Evolutionary conservation across 306 rosid species (phyloP).

Genomic region (Dalbergia cultrata): DNA sequence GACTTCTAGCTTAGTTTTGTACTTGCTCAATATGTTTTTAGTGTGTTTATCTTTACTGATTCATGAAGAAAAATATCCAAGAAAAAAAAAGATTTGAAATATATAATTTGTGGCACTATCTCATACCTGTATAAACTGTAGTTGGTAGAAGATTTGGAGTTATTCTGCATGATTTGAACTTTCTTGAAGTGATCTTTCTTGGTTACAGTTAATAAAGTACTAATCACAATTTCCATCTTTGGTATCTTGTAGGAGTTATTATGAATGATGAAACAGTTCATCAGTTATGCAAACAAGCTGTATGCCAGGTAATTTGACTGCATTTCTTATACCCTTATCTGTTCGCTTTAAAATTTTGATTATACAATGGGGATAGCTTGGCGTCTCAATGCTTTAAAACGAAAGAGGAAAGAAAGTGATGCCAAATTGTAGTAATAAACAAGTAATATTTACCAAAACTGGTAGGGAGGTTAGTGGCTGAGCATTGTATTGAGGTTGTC

Average conservation of each 20-base stretch:
- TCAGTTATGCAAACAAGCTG: constrained; percentile 95
- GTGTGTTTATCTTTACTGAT: constrained; percentile 10
- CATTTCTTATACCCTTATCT: background rate
- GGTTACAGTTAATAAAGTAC: constrained; percentile 27
- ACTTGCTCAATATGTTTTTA: constrained; percentile 1
- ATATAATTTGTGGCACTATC: constrained; percentile 29
- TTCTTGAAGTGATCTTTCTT: constrained; percentile 36
- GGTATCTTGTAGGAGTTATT: constrained; percentile 78
- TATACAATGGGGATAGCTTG: background rate
- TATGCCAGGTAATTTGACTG: constrained; percentile 82
- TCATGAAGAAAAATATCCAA: background rate
- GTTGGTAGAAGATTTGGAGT: constrained; percentile 14
- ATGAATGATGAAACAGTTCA: constrained; percentile 96
- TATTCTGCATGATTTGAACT: constrained; percentile 24
- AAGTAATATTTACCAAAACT: background rate
- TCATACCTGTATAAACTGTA: constrained; percentile 15
- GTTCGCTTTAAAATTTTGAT: constrained; percentile 3
- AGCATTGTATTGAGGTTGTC: constrained; percentile 29
- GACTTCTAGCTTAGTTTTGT: background rate
- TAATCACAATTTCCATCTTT: constrained; percentile 44
- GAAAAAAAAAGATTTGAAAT: no score
- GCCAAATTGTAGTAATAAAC: constrained; percentile 19
- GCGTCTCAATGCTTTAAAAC: constrained; percentile 5
- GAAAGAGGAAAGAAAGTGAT: constrained; percentile 4
- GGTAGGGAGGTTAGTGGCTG: constrained; percentile 25